Evolutionary conservation across 768 basidiomycete genomes (phyloP).

Genomic region (Xerocomellus intermedius): DNA sequence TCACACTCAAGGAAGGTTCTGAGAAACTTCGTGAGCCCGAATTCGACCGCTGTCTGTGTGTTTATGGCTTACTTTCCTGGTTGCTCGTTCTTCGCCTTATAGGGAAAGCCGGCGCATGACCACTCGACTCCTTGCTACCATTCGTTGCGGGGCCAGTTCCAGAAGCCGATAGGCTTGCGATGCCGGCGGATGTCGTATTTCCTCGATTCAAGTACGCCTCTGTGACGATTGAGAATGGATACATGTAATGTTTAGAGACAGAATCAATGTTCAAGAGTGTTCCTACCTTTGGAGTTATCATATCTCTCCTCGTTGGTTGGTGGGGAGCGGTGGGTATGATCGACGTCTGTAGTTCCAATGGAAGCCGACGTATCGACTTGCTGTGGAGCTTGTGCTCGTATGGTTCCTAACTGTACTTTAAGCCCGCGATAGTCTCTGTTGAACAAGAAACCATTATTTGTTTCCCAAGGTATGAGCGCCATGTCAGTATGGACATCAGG

Average conservation of each 20-base stretch:
- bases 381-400: slow-evolving; percentile 36
- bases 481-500: background rate
- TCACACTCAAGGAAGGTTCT: slow-evolving; percentile 19
- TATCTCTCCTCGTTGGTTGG: background rate
- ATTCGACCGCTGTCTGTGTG: too few species aligned
- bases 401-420: slow-evolving; percentile 66
- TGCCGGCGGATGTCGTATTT: background rate
- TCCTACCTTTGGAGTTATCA: background rate
- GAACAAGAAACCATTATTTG: background rate
- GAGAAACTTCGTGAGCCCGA: background rate
- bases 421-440: slow-evolving; percentile 69
- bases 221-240: background rate
- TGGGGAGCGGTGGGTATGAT: background rate
- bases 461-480: background rate
- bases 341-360: background rate
- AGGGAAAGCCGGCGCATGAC: background rate
- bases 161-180: background rate
- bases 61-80: slow-evolving; percentile 8
- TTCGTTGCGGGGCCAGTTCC: background rate
- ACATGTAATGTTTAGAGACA: background rate
- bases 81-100: background rate
- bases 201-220: background rate
- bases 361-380: slow-evolving; percentile 17
- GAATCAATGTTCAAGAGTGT: background rate
- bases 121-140: background rate